Conservation (phyloP, 208 protist species). For the Tetramitus jugosus region DNA sequence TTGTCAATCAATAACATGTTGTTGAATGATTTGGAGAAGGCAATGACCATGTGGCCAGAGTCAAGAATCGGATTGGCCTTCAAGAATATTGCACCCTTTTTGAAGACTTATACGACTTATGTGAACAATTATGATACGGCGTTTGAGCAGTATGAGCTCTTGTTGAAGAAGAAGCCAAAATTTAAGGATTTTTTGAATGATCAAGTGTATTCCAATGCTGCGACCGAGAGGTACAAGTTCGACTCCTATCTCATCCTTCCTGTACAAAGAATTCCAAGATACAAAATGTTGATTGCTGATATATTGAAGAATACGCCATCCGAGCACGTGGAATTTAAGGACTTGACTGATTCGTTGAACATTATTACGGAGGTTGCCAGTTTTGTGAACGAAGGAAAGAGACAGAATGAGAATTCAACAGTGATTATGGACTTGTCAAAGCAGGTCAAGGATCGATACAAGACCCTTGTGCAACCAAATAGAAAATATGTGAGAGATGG, state of each 20-base stretch:
- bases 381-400: constrained; percentile 2
- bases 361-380: background rate
- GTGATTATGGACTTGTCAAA: background rate
- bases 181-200: background rate
- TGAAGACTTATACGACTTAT: background rate
- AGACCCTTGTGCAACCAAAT: background rate
- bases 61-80: background rate
- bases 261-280: constrained; percentile 1
- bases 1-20: background rate
- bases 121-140: constrained; percentile 15
- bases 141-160: background rate
- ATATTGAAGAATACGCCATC: background rate
- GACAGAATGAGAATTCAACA: background rate
- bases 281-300: constrained; percentile 10
- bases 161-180: background rate
- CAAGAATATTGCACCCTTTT: background rate
- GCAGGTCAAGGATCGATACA: background rate
- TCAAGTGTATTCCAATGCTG: background rate
- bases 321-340: background rate
- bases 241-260: background rate
- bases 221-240: background rate
- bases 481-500: background rate
- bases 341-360: background rate
- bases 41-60: background rate
- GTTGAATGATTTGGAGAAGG: background rate